Base-by-base conservation (phyloP, 495 filamentous ascomycete genomes). In the Neurospora sp. region DNA sequence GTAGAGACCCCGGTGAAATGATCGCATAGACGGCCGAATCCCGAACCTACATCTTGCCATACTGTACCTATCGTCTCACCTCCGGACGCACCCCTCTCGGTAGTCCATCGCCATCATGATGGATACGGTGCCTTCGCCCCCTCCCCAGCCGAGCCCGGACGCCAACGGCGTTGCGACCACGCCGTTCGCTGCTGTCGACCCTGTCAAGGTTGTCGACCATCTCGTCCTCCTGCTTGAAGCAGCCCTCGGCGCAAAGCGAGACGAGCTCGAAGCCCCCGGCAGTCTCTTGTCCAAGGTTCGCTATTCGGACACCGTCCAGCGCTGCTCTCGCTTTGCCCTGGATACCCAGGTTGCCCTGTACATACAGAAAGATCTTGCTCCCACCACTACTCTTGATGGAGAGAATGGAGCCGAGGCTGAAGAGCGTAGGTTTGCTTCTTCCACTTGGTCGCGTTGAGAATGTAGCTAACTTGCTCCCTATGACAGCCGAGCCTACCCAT, bases 301-400 rank as follows among this genome's bases (percentile, higher is more conserved):
- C 72, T 87, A 91, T 76, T 82, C 85, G 42, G 95, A 98, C 72
- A 98, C 96, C 0, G 83, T 94, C 37, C 90, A 93, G 78, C 87
- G 94, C 83, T 97, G 95, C 82, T 91, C 89, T 75, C 90, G 95
- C 77, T 99, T 97, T 81, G 93, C 94, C 70, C 89, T 90, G 38
- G 96, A 98, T 82, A 84, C 92, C 69, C 93, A 97, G 84, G 88
- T 91, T 46, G 93, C 91, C 37, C 83, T 99, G 70, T 98, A 97
- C 82, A 91, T 96, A 73, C 91, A 93, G 78, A 97, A 97, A 83
- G 93, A 97, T 78, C 79, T 92, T 41, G 82, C 89, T 49, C 82
- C 84, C 31, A 82, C 85, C 60, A 76, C 71, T 73, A 72, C 73
- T 70, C 78, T 77, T 31, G 79, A 66, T 66, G 54, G 54, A 35